A percentile compares a stretch with the other conserved stretches of the same genome.
Conservation (phyloP, 2,329 filamentous ascomycete species). For the Stagonosporopsis rhizophila region DNA sequence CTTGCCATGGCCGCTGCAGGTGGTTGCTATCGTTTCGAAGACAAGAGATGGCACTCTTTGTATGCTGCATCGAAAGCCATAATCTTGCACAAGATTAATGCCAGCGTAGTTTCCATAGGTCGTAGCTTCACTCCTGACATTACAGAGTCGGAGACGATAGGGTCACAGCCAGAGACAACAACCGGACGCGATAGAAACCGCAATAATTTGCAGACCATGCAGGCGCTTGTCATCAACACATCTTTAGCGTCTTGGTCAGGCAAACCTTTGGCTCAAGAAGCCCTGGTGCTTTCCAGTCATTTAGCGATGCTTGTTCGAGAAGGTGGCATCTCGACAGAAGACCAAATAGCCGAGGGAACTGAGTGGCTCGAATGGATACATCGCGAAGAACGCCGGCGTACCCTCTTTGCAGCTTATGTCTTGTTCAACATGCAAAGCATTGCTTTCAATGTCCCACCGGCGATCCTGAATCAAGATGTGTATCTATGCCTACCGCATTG, state of each 20-base stretch:
- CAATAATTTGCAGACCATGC: background rate
- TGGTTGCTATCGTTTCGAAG: background rate
- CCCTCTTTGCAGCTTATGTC: background rate
- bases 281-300: background rate
- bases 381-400: background rate
- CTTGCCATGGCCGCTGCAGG: slow-evolving; percentile 1
- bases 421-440: slow-evolving; percentile 3
- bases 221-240: background rate
- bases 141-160: background rate
- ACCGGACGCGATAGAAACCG: background rate
- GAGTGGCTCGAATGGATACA: background rate
- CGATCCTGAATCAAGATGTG: background rate
- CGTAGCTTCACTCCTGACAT: background rate
- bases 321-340: background rate
- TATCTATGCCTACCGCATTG: background rate
- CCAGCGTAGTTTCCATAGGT: background rate
- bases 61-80: background rate
- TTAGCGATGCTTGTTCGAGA: background rate
- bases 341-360: background rate
- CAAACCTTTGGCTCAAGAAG: background rate
- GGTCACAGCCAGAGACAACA: background rate
- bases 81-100: background rate
- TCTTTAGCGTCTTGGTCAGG: background rate
- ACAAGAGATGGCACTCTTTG: background rate
- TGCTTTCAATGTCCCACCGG: background rate